Evolutionary conservation across 352 stramenopile species (phyloP), one percentile per base, ranked within the genome.

Genomic region (Globisporangium acanthophoron): DNA sequence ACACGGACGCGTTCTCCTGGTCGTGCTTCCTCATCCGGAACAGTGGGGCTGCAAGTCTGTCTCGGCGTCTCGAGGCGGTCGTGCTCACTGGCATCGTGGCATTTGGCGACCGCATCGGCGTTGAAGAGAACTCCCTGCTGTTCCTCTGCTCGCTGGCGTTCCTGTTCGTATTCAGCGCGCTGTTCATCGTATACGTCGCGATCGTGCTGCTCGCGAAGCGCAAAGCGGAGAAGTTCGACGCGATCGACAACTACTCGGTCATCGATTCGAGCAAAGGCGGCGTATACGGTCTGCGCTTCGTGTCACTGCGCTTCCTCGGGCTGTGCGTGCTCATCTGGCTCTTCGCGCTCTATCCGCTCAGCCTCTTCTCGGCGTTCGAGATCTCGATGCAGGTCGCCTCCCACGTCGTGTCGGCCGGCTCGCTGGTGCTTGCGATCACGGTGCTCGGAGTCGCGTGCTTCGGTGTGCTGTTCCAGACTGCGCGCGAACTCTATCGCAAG

Each of bases 1-100:
- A 80, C 60, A 85, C 78, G 27, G 82, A 90, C 49, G 71, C 74
- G 12, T 87, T 92, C 31, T 66, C 78, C 3, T 92, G 82, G 82
- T 77, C 69, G 50, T 80, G 82, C 49, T 89, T 88, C 43, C 59
- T 89, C 37, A 59, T 89, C 2, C 61, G 62, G 31, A 27, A 24
- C 5, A 56, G 46, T n/a, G 59, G 62, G 20, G 58, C 24, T 9
- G 35, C 11, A 5, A 31, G 24, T 9, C 33, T 33, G 16, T 40
- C 52, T 52, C 76, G 78, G 54, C 78, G 80, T 7, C 57, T 90
- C 15, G 69, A 84, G 11, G 74, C 72, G 4, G 74, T 87, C 39
- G 64, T 87, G 0, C 46, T 87, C 18, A 70, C 66, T n/a, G 76
- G 76, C 24, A 58, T 88, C 5, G 78, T 87, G 6, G 76, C 76